phyloP scores from a whole-genome alignment of 2,329 filamentous ascomycete species.

The Colletotrichum sublineola region DNA sequence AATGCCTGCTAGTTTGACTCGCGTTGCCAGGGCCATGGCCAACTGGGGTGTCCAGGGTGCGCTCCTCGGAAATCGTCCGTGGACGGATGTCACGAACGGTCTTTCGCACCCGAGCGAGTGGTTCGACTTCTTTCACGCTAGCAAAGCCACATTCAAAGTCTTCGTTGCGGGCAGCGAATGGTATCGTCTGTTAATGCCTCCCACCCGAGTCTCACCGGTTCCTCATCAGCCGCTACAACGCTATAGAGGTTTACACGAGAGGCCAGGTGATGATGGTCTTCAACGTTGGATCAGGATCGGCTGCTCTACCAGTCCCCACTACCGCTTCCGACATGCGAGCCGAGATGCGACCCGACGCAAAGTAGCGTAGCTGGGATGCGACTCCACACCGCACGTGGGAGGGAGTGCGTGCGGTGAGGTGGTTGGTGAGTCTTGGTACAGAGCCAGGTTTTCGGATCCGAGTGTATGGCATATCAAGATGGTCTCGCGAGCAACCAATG shows the following conservation, averaged over 20 bases:
- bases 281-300: conserved; percentile 19
- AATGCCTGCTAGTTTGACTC: conserved; percentile 35
- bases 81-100: conserved; percentile 18
- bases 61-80: conserved; percentile 40
- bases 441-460: conserved; percentile 1
- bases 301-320: conserved; percentile 15
- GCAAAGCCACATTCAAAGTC: neutral
- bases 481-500: neutral
- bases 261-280: conserved; percentile 18
- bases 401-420: conserved; percentile 2
- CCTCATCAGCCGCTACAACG: neutral
- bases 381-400: conserved; percentile 32
- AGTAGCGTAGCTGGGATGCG: neutral
- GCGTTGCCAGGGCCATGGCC: conserved; percentile 21
- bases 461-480: neutral
- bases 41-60: conserved; percentile 3
- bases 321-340: conserved; percentile 36
- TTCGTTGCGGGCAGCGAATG: neutral
- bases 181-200: neutral
- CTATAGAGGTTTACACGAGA: neutral
- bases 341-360: conserved; percentile 38
- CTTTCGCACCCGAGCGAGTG: conserved; percentile 24
- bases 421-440: neutral
- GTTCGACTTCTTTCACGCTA: neutral
- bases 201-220: too few relatives aligned